Evolutionary conservation across 345 rosid species (phyloP), one percentile per base, ranked within the genome.

Genomic region (Conringia planisiliqua): DNA sequence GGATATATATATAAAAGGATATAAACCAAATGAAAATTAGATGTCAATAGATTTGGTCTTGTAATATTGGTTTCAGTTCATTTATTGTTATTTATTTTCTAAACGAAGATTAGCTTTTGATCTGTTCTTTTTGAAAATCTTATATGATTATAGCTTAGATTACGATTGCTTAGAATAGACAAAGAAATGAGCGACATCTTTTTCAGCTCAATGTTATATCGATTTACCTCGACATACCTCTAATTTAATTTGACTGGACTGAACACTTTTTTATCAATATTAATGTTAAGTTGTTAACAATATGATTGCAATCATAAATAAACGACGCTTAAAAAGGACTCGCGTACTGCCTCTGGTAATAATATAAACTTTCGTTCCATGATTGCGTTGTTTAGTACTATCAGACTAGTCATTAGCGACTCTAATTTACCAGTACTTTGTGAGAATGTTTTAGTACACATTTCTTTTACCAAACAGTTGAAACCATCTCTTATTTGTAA

Each of bases 301-400:
- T 12, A 47, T 36, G 22, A 47, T 6, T 60, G 75, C 47, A 32
- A 47, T 7, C 5, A 32, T 42, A 33, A 14, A 61, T 12, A 20
- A 52, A 63, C 16, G 22, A 61, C 32, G 40, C 26, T 30, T 16
- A 17, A 46, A 26, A 59, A 58, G 46, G 74, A 70, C 35, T 58
- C 2, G 35, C 2, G 66, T 46, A 44, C 26, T 58, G n/a, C 16
- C 18, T 55, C 30, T 42, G 1, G 43, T 30, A 33, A 20, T 57
- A 44, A 57, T 9, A 55, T 42, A 6, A 70, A 44, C 66, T 22
- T 35, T 35, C 38, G 48, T 46, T 10, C 48, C 65, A 64, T 73
- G 64, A 73, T 64, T 73, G n/a, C 10, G 57, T 38, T 38, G 7
- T 47, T 22, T 59, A 3, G 66, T 60, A 71, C 67, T 20, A 59